Conservation (phyloP, 768 basidiomycete genomes). For the Lactifluus pinguis region DNA sequence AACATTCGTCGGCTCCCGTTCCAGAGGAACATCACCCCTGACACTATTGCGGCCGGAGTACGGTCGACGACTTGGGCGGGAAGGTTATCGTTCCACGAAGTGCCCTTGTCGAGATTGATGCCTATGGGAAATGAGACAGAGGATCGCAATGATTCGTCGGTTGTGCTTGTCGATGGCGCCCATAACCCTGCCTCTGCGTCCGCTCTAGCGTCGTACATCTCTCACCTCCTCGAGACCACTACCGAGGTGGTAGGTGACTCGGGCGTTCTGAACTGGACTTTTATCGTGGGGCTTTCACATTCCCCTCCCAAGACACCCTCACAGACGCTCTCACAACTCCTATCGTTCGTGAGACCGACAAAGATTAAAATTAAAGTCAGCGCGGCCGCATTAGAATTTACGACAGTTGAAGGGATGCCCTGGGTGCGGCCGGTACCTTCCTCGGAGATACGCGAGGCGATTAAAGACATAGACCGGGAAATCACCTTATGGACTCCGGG, state of each 20-base stretch:
- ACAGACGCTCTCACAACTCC: conserved; percentile 61
- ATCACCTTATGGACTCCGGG: conserved; percentile 39
- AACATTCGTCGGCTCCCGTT: conserved; percentile 20
- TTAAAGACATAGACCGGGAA: conserved; percentile 35
- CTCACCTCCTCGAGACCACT: conserved; percentile 29
- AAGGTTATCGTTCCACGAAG: conserved; percentile 60
- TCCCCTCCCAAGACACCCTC: conserved; percentile 78
- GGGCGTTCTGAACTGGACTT: conserved; percentile 42
- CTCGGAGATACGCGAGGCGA: conserved; percentile 39
- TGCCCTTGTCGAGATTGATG: conserved; percentile 22
- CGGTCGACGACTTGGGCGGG: conserved; percentile 65
- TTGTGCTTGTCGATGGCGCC: conserved; percentile 81
- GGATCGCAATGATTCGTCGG: conserved; percentile 19
- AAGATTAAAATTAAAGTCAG: conserved; percentile 27
- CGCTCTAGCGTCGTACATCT: conserved; percentile 59
- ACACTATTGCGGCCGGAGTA: conserved; percentile 51
- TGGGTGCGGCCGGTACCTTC: conserved; percentile 71
- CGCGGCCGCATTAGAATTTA: conserved; percentile 55
- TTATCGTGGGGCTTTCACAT: conserved; percentile 73
- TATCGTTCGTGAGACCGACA: conserved; percentile 31
- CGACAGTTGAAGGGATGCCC: conserved; percentile 84
- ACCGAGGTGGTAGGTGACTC: conserved; percentile 6
- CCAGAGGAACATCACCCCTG: conserved; percentile 35
- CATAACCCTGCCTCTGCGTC: conserved; percentile 79
- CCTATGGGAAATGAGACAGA: background rate